A percentile compares a stretch with the other conserved stretches of the same genome.
These are phyloP conservation scores for Sporothrix luriei DNA, from an alignment of 2,329 filamentous ascomycete genomes.

Conservation along the genomic window DNA sequence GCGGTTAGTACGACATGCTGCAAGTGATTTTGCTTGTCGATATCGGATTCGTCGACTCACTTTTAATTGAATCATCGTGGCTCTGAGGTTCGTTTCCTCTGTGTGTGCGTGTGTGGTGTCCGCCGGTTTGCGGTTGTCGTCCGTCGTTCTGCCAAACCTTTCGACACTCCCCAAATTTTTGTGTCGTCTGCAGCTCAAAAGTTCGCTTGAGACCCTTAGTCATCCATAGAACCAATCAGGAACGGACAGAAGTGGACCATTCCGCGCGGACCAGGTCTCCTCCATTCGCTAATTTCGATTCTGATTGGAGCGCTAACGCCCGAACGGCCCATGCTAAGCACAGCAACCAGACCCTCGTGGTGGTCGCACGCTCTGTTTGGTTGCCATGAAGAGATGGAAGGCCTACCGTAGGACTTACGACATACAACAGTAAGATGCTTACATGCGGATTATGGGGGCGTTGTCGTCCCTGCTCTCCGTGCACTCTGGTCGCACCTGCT, in stretches of 20 bases:
- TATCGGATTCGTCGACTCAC: slow-evolving; percentile 44
- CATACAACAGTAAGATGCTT: not conserved
- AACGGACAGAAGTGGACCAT: not conserved
- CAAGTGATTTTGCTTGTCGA: not conserved
- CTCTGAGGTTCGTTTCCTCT: slow-evolving; percentile 35
- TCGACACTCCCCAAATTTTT: not conserved
- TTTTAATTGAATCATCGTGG: slow-evolving; percentile 91
- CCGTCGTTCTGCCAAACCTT: slow-evolving; percentile 2
- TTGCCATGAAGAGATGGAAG: slow-evolving; percentile 9
- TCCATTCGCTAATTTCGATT: not conserved
- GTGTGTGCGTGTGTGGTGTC: slow-evolving; percentile 2
- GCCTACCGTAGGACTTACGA: not conserved
- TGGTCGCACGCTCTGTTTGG: slow-evolving; percentile 4
- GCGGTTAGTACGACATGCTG: not conserved
- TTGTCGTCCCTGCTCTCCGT: not conserved
- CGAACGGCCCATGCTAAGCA: slow-evolving; percentile 11
- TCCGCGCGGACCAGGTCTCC: not conserved
- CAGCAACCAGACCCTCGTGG: slow-evolving; percentile 1
- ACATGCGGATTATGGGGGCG: not conserved
- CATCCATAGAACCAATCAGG: slow-evolving; percentile 21
- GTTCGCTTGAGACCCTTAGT: slow-evolving; percentile 24
- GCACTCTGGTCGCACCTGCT: not conserved
- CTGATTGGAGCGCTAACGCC: slow-evolving; percentile 24
- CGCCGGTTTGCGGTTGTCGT: slow-evolving; percentile 9
- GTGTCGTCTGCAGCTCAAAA: slow-evolving; percentile 1